These are phyloP conservation scores for Phytophthora brassicae DNA, from an alignment of 352 stramenopile genomes.

Conservation along the genomic window DNA sequence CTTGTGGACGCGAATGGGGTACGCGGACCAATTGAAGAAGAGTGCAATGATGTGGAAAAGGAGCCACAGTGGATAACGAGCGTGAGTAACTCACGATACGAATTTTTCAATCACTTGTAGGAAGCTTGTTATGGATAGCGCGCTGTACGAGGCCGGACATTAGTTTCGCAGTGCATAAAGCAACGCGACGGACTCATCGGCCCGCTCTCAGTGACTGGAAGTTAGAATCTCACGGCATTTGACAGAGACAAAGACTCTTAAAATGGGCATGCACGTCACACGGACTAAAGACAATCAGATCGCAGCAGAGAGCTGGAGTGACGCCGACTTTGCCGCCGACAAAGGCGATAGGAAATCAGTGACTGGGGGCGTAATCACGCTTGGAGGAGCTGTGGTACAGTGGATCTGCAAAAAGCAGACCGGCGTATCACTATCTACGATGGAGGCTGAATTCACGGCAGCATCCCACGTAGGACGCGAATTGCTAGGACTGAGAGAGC, in stretches of 20 bases:
- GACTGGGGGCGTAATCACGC: slow-evolving; percentile 4
- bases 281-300: neutral
- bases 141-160: slow-evolving; percentile 34
- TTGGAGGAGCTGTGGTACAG: slow-evolving; percentile 11
- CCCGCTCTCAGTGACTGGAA: slow-evolving; percentile 8
- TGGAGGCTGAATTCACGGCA: slow-evolving; percentile 16
- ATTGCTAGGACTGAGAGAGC: slow-evolving; percentile 9
- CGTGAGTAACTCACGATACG: slow-evolving; percentile 10
- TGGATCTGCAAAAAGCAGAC: slow-evolving; percentile 21
- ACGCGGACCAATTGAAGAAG: neutral
- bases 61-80: neutral
- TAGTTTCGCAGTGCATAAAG: slow-evolving; percentile 20
- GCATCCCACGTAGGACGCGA: slow-evolving; percentile 2
- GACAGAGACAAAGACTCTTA: slow-evolving; percentile 9
- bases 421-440: slow-evolving; percentile 14
- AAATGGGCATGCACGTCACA: slow-evolving; percentile 9
- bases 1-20: slow-evolving; percentile 25
- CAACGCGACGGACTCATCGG: slow-evolving; percentile 9
- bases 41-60: neutral
- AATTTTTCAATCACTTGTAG: slow-evolving; percentile 34
- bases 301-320: slow-evolving; percentile 9
- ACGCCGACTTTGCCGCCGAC: slow-evolving; percentile 27
- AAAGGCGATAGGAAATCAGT: slow-evolving; percentile 24
- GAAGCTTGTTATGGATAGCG: slow-evolving; percentile 30
- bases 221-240: slow-evolving; percentile 21